Base-by-base conservation (phyloP, 2,329 filamentous ascomycete species). In the Emericellopsis cladophorae region DNA sequence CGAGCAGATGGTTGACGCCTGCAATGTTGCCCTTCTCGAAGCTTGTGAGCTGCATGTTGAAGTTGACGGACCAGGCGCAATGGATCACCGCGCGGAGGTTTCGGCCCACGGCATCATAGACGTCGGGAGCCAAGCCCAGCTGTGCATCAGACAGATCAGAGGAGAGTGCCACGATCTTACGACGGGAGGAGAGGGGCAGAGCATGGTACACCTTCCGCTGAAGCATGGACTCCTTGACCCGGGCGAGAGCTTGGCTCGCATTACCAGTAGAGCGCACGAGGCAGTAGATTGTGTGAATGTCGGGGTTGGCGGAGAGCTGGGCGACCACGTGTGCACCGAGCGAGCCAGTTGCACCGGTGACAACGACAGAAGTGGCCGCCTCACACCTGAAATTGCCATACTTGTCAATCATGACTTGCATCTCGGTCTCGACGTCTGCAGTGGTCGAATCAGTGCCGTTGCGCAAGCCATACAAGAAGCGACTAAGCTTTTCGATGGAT, bases 331-430 rank as follows among this genome's bases (percentile, higher is more conserved):
- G 75, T 0, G 74, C 68, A 6, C 79, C 79, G 0, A 82, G 62
- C 2, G 74, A 76, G 8, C 79, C 79, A 1, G 78, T 82, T 1
- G 69, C 68, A 12, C 79, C 79, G 2, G 78, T 82, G 12, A 81
- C 50, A 7, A 75, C 36, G 29, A 55, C 44, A 8, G 51, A 52
- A 6, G 5, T 7, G 26, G 15, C 24, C 21, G 42, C 8, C 4
- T 26, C 14, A n/a, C 11, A 11, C 11, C 4, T 7, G 15, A 26
- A 12, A 12, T 37, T 42, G 31, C 39, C 40, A 41, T 51, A 50
- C 39, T 51, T 46, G 4, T 47, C 42, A 14, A 52, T 49, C 12
- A 52, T 40, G 10, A 39, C 40, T 5, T 39, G 36, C 46, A 52
- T 52, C 37, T 51, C 5, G 64, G 51, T 15, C 59, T 60, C 42